Percentiles rank a stretch among this genome's conserved stretches.
phyloP scores from a whole-genome alignment of 2,329 filamentous ascomycete species.

The Simplicillium aogashimaense region DNA sequence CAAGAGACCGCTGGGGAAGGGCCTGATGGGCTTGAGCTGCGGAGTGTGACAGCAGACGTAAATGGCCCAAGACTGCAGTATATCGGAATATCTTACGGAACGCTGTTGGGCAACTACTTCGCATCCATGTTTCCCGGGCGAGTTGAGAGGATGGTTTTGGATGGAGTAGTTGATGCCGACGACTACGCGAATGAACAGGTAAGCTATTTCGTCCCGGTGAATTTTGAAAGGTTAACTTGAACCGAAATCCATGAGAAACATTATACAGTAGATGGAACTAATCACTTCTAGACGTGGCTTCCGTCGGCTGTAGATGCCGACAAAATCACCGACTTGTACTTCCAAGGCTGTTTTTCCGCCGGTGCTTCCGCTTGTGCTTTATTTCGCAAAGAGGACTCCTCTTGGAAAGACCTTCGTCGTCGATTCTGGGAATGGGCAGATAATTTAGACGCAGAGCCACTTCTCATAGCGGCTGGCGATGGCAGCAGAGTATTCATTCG shows the following conservation, averaged over 20 bases:
- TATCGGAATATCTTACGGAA: slow-evolving; percentile 33
- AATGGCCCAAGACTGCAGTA: slow-evolving; percentile 24
- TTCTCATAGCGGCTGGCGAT: not conserved
- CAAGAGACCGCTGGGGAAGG: slow-evolving; percentile 1
- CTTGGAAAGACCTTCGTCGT: not conserved
- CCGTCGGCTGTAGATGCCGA: not conserved
- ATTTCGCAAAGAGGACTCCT: not conserved
- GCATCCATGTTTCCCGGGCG: slow-evolving; percentile 13
- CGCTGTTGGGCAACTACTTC: slow-evolving; percentile 9
- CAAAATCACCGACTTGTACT: not conserved
- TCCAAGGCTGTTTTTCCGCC: not conserved
- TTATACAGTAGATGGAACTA: too few species aligned
- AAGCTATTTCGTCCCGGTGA: not conserved
- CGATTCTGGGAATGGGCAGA: not conserved
- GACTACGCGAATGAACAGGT: slow-evolving; percentile 6
- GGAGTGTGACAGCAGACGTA: slow-evolving; percentile 2
- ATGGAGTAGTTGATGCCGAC: slow-evolving; percentile 7
- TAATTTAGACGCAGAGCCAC: not conserved
- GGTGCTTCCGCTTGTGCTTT: not conserved
- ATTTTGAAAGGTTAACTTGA: not conserved
- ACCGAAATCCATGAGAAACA: not conserved
- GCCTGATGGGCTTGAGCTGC: slow-evolving; percentile 5
- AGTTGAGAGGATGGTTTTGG: slow-evolving; percentile 10
- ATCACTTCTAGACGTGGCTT: not conserved
- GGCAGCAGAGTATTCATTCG: not conserved